Conservation (phyloP, 83 land plant genomes). For the Picea abies region DNA sequence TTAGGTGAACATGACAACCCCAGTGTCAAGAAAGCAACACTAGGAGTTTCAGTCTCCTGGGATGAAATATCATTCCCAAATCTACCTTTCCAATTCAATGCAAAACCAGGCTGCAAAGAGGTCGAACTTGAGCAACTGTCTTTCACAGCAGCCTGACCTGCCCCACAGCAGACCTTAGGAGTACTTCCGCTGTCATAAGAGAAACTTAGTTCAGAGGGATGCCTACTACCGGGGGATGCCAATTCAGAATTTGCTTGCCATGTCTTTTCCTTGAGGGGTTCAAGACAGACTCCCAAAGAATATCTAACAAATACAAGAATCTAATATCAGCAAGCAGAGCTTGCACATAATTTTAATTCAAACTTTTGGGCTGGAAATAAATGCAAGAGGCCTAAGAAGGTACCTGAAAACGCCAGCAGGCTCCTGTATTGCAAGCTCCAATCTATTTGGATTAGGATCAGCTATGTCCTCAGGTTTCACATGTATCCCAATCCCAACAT, state of each 20-base stretch:
- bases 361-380: neutral
- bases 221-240: neutral
- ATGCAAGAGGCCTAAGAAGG: neutral
- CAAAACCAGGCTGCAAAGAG: slow-evolving; percentile 7
- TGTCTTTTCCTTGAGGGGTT: neutral
- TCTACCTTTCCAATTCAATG: slow-evolving; percentile 10
- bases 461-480: neutral
- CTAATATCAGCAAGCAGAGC: neutral
- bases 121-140: slow-evolving; percentile 1
- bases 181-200: slow-evolving; percentile 17
- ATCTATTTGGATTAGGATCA: slow-evolving; percentile 8
- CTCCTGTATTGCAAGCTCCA: neutral
- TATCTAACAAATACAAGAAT: slow-evolving; percentile 1
- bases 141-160: too few species aligned
- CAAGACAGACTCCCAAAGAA: slow-evolving; percentile 9
- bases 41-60: slow-evolving; percentile 13
- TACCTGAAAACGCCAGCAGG: slow-evolving; percentile 13
- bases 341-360: neutral
- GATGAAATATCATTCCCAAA: slow-evolving; percentile 9
- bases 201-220: slow-evolving; percentile 2
- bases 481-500: slow-evolving; percentile 9
- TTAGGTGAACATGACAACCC: neutral
- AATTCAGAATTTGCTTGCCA: slow-evolving; percentile 13
- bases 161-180: slow-evolving; percentile 13
- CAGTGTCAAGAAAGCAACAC: slow-evolving; percentile 9